These are phyloP conservation scores for Gloeophyllum trabeum DNA, from an alignment of 768 basidiomycete genomes.

Conservation along the genomic window DNA sequence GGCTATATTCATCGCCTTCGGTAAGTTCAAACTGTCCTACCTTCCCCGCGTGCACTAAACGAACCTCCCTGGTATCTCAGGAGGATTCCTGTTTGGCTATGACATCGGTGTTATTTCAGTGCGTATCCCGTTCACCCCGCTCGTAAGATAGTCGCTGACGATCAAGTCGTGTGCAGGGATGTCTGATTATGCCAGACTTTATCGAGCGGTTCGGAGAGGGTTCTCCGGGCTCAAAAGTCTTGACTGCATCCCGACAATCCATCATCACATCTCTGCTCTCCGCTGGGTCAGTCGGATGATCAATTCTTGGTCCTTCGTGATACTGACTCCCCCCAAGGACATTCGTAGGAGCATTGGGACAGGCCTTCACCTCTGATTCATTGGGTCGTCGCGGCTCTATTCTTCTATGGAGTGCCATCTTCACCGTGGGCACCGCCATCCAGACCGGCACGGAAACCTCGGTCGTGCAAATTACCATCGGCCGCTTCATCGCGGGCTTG, in stretches of 20 bases:
- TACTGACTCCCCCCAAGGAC: conserved; percentile 4
- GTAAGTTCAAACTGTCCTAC: no score
- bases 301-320: background rate
- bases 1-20: conserved; percentile 65
- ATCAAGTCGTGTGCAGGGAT: conserved; percentile 35
- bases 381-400: conserved; percentile 69
- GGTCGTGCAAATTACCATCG: conserved; percentile 56
- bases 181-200: conserved; percentile 73
- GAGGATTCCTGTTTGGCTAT: conserved; percentile 63
- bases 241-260: conserved; percentile 56
- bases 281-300: conserved; percentile 38
- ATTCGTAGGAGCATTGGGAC: conserved; percentile 43
- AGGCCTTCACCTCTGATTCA: conserved; percentile 66
- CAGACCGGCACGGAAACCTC: conserved; percentile 56
- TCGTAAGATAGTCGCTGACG: background rate
- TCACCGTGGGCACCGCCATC: conserved; percentile 57
- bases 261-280: conserved; percentile 73
- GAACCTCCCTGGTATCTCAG: background rate
- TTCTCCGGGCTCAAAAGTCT: conserved; percentile 30
- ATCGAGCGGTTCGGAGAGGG: conserved; percentile 53
- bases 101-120: conserved; percentile 73
- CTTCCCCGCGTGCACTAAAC: background rate
- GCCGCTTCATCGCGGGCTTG: conserved; percentile 66
- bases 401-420: conserved; percentile 64
- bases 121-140: conserved; percentile 8